Evolutionary conservation across 495 filamentous ascomycete species (phyloP).

Genomic region (Aspergillus cristatus): DNA sequence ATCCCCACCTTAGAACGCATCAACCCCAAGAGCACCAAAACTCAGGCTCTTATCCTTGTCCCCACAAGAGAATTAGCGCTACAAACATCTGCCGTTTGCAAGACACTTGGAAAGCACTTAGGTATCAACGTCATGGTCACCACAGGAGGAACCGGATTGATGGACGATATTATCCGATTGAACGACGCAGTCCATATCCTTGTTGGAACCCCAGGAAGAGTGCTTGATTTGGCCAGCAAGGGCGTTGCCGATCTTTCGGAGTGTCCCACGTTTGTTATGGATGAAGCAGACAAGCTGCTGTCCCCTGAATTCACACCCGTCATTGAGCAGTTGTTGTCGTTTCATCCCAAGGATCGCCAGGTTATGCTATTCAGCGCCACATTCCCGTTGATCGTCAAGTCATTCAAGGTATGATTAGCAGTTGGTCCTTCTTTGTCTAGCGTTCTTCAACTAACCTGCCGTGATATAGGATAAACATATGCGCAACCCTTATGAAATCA

Average conservation of each 20-base stretch:
- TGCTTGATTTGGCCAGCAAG: slow-evolving; percentile 90
- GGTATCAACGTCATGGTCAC: slow-evolving; percentile 99
- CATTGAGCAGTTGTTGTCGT: slow-evolving; percentile 87
- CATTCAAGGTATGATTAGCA: slow-evolving; percentile 61
- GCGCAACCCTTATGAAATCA: slow-evolving; percentile 93
- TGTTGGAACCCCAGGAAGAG: slow-evolving; percentile 92
- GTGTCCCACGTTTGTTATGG: slow-evolving; percentile 97
- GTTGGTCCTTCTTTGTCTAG: neutral
- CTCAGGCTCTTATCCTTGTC: slow-evolving; percentile 90
- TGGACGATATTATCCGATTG: slow-evolving; percentile 94
- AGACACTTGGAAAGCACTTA: slow-evolving; percentile 92
- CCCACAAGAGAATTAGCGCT: slow-evolving; percentile 96
- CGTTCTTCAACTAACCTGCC: slow-evolving; percentile 5
- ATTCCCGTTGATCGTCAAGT: slow-evolving; percentile 91
- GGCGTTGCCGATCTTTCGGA: slow-evolving; percentile 92
- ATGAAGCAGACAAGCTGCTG: slow-evolving; percentile 95
- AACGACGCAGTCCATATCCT: slow-evolving; percentile 94
- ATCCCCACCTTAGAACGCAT: slow-evolving; percentile 93
- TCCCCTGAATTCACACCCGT: slow-evolving; percentile 95
- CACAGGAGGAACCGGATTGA: slow-evolving; percentile 86
- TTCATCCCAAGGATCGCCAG: slow-evolving; percentile 91
- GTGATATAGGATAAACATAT: slow-evolving; percentile 76
- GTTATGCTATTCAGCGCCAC: slow-evolving; percentile 99
- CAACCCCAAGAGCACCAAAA: slow-evolving; percentile 91
- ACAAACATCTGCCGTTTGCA: slow-evolving; percentile 98